Evolutionary conservation across 148 eudicot genomes (phyloP).

Genomic region (Drosera capensis): DNA sequence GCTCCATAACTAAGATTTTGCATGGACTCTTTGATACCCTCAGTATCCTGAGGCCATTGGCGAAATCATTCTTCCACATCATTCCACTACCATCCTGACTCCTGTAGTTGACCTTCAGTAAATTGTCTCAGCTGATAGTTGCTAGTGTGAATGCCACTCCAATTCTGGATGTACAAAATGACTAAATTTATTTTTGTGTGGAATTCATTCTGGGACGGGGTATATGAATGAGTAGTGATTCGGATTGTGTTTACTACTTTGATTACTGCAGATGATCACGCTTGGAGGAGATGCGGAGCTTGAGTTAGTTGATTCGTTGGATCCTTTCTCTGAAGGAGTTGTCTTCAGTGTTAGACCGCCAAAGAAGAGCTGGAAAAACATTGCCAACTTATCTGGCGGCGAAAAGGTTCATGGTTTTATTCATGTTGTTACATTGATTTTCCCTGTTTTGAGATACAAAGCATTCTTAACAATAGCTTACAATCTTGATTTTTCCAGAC

Average conservation of each 20-base stretch:
- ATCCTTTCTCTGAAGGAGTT: slow-evolving; percentile 97
- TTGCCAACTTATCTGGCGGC: slow-evolving; percentile 94
- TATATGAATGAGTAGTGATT: neutral
- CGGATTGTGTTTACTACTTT: neutral
- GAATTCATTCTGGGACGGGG: neutral
- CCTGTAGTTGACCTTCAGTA: too few species aligned
- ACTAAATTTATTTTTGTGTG: neutral
- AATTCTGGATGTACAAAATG: too few species aligned
- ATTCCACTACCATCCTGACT: too few species aligned
- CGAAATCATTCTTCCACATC: too few species aligned
- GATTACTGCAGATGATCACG: slow-evolving; percentile 79
- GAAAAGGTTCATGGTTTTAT: slow-evolving; percentile 50
- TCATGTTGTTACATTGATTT: neutral
- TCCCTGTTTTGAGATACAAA: neutral
- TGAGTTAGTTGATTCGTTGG: slow-evolving; percentile 91
- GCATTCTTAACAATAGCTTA: neutral
- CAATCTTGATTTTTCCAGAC: slow-evolving; percentile 33
- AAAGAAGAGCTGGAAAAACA: slow-evolving; percentile 96
- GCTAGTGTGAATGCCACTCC: too few species aligned
- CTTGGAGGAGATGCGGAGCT: slow-evolving; percentile 99
- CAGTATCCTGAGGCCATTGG: too few species aligned
- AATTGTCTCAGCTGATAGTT: too few species aligned
- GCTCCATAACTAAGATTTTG: too few species aligned
- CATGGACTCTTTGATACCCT: too few species aligned
- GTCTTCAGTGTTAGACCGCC: slow-evolving; percentile 99